Evolutionary conservation across 225 moss, liverwort and hornwort genomes (phyloP).

Genomic region (Physcomitrium patens): DNA sequence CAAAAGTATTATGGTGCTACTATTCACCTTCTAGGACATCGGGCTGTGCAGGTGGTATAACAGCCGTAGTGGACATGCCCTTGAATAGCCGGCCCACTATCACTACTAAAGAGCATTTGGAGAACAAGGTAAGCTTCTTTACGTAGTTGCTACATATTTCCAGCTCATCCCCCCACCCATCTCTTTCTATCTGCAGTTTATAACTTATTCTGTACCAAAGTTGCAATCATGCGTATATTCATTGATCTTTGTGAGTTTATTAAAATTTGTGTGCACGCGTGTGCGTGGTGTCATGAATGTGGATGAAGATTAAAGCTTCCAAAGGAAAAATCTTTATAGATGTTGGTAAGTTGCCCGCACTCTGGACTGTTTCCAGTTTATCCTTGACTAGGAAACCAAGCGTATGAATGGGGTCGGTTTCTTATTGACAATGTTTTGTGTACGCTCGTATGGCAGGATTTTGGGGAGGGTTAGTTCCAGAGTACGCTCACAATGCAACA

Average conservation of each 20-base stretch:
- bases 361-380: background rate
- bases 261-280: constrained; percentile 24
- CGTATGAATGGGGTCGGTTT: background rate
- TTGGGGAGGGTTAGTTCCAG: constrained; percentile 96
- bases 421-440: constrained; percentile 4
- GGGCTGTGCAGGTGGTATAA: constrained; percentile 71
- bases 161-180: too few species aligned
- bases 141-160: too few species aligned
- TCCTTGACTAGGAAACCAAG: background rate
- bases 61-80: constrained; percentile 94
- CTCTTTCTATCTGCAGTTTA: background rate
- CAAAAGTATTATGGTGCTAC: background rate
- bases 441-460: constrained; percentile 60
- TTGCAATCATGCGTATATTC: background rate
- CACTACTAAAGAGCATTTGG: constrained; percentile 54
- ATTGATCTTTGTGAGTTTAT: constrained; percentile 5
- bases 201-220: background rate
- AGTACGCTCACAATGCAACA: constrained; percentile 82
- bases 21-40: constrained; percentile 16
- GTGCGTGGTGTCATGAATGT: constrained; percentile 12
- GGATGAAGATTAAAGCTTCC: constrained; percentile 62
- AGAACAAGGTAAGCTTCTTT: constrained; percentile 65
- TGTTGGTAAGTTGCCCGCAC: constrained; percentile 61
- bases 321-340: constrained; percentile 79
- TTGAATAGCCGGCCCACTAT: constrained; percentile 84